Evolutionary conservation across 139 green algal species (phyloP).

Genomic region (Diplosphaera chodatii): DNA sequence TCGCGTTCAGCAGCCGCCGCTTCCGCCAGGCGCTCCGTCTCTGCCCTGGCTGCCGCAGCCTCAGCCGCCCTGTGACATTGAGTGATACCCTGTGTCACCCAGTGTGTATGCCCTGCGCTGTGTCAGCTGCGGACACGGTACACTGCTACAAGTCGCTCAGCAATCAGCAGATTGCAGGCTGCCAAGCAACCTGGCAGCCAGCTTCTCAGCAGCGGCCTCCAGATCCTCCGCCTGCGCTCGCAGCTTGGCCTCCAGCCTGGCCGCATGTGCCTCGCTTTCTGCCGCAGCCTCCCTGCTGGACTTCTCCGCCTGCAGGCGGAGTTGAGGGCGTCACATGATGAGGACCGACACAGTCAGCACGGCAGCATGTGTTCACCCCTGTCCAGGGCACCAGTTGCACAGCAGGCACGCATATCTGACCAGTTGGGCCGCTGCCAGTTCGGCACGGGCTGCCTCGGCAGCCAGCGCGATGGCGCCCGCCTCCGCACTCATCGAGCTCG

Average conservation of each 20-base stretch:
- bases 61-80: background rate
- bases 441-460: background rate
- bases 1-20: background rate
- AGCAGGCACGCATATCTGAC: no score
- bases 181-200: constrained; percentile 5
- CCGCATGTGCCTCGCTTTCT: constrained; percentile 2
- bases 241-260: background rate
- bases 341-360: no score
- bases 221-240: background rate
- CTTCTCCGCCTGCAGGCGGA: background rate
- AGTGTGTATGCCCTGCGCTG: no score
- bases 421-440: constrained; percentile 13
- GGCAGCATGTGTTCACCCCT: no score
- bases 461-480: background rate
- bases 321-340: no score
- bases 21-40: background rate
- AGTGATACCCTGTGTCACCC: no score
- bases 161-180: no score
- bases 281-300: background rate
- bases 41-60: no score
- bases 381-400: no score
- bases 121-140: no score
- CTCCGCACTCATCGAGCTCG: background rate
- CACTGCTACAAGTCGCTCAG: no score
- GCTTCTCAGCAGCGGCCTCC: constrained; percentile 1